A percentile compares a stretch with the other conserved stretches of the same genome.
These are phyloP conservation scores for Auricularia auricula-judae DNA, from an alignment of 768 basidiomycete genomes.

Conservation along the genomic window DNA sequence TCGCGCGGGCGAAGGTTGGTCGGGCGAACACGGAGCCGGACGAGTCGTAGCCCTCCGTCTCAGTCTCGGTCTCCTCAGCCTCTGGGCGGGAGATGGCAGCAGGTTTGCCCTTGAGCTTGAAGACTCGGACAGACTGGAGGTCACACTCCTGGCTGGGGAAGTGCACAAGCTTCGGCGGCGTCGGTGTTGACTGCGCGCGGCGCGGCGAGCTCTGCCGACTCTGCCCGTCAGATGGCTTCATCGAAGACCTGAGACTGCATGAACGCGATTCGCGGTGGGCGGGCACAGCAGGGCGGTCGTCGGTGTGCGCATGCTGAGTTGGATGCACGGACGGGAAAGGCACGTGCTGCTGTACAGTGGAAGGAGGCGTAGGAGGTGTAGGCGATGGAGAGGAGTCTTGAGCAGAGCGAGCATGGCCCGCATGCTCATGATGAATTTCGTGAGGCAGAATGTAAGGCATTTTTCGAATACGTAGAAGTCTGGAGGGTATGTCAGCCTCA, in stretches of 20 bases:
- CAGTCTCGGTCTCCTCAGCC: neutral
- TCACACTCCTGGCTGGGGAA: neutral
- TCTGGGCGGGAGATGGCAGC: neutral
- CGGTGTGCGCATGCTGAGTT: neutral
- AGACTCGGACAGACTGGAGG: neutral
- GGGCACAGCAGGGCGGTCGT: neutral
- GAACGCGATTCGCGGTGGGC: neutral
- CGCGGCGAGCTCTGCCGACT: neutral
- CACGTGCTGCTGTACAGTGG: neutral
- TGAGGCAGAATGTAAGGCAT: neutral
- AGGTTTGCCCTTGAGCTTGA: neutral
- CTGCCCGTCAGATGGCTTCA: neutral
- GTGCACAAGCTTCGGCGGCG: neutral
- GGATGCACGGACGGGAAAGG: neutral
- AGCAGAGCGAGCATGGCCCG: neutral
- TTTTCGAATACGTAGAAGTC: neutral
- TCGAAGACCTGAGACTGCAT: neutral
- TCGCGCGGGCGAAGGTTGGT: neutral
- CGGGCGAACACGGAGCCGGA: neutral
- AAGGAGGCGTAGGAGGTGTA: neutral
- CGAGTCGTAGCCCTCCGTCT: neutral
- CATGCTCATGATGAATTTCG: neutral
- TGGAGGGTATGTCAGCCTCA: too few relatives aligned
- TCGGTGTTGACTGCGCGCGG: neutral
- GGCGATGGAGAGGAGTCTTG: neutral